Percentiles rank a stretch among this genome's conserved stretches.
These are phyloP conservation scores for Myxozyma mucilagina DNA, from an alignment of 805 yeast genomes.

Conservation along the genomic window DNA sequence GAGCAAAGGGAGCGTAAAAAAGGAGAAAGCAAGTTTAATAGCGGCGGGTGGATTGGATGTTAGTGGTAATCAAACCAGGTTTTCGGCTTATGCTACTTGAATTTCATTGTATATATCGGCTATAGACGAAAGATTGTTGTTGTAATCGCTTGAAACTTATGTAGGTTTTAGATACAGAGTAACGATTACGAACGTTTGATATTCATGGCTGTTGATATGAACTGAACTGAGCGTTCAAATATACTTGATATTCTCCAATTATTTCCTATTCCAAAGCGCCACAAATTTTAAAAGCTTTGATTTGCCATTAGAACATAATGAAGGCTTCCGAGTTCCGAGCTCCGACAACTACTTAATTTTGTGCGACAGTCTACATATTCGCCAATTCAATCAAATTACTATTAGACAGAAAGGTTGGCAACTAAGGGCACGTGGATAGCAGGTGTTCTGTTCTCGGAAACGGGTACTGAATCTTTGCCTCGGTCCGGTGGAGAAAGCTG, in stretches of 20 bases:
- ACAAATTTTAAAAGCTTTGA: too few relatives aligned
- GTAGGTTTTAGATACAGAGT: too few relatives aligned
- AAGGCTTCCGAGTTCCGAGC: too few relatives aligned
- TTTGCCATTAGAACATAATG: too few relatives aligned
- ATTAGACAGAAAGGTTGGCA: not conserved
- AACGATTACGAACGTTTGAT: too few relatives aligned
- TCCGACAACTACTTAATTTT: too few relatives aligned
- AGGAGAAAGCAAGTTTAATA: not conserved
- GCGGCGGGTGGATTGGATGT: not conserved
- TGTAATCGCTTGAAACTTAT: not conserved
- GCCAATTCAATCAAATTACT: too few relatives aligned
- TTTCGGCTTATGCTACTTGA: not conserved
- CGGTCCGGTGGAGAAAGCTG: conserved; percentile 4
- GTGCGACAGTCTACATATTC: too few relatives aligned
- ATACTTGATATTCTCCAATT: too few relatives aligned
- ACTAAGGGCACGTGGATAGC: not conserved
- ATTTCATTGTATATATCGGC: not conserved
- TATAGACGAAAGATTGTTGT: not conserved
- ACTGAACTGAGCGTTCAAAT: too few relatives aligned
- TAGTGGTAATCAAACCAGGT: not conserved
- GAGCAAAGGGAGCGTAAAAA: not conserved
- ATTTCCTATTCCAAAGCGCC: too few relatives aligned
- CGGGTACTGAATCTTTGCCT: not conserved
- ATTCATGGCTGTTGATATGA: too few relatives aligned
- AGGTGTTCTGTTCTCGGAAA: not conserved